Percentiles rank a stretch among this genome's conserved stretches.
phyloP scores from a whole-genome alignment of 352 stramenopile genomes.

The Elongisporangium anandrum region DNA sequence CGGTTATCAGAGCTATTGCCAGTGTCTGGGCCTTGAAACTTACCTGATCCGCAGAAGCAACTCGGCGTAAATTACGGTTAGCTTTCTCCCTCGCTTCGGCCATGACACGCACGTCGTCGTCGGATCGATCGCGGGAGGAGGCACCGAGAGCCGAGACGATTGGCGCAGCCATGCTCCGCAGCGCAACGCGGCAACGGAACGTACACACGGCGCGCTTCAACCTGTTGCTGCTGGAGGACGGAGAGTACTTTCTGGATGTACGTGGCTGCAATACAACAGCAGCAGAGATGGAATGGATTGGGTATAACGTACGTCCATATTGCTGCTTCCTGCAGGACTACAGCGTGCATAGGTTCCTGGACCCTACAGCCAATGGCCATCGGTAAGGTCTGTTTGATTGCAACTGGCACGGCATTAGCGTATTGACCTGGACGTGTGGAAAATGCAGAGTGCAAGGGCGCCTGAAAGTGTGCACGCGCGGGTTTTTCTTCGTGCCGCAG shows the following conservation, averaged over 20 bases:
- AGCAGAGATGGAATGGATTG: neutral
- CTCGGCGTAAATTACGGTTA: neutral
- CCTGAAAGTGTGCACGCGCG: conserved; percentile 84
- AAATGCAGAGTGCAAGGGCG: conserved; percentile 48
- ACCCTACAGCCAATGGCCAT: conserved; percentile 22
- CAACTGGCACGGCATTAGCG: neutral
- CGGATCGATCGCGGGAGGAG: neutral
- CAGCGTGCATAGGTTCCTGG: conserved; percentile 54
- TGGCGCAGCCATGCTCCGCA: conserved; percentile 17
- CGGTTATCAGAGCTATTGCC: neutral
- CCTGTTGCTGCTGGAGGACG: conserved; percentile 88
- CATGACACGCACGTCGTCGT: neutral
- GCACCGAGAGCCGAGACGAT: neutral
- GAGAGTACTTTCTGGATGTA: conserved; percentile 90
- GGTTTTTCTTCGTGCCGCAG: conserved; percentile 86
- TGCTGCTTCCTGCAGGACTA: conserved; percentile 39
- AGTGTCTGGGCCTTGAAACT: neutral
- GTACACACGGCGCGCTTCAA: conserved; percentile 73
- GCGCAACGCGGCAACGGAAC: conserved; percentile 25
- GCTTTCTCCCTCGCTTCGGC: neutral
- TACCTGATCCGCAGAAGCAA: neutral
- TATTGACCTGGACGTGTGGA: conserved; percentile 2
- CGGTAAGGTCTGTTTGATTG: conserved; percentile 11
- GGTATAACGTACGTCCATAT: neutral
- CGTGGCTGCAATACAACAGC: conserved; percentile 3